Conservation (phyloP, 2,329 filamentous ascomycete genomes). For the Neurospora sp. region DNA sequence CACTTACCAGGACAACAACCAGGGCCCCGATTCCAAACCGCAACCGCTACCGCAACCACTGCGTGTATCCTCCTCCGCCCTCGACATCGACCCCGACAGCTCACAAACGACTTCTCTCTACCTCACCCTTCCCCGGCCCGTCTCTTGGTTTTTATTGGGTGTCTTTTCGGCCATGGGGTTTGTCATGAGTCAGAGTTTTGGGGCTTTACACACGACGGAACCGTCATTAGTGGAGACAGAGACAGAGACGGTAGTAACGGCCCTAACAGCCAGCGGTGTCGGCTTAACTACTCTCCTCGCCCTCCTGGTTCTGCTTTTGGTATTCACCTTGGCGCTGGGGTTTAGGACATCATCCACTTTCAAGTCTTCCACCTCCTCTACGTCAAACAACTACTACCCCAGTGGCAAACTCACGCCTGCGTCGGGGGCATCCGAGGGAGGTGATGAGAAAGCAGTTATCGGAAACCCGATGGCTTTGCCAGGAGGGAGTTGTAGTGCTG, state of each 20-base stretch:
- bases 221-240: conserved; percentile 2
- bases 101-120: conserved; percentile 37
- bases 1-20: conserved; percentile 12
- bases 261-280: conserved; percentile 32
- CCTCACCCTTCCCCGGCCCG: conserved; percentile 38
- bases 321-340: conserved; percentile 28
- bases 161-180: conserved; percentile 36
- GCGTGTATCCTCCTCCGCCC: conserved; percentile 32
- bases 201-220: conserved; percentile 21
- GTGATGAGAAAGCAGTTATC: conserved; percentile 3
- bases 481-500: conserved; percentile 41
- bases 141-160: conserved; percentile 34
- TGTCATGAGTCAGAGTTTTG: conserved; percentile 35
- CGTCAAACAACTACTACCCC: conserved; percentile 21
- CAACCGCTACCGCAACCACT: conserved; percentile 22
- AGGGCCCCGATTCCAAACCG: conserved; percentile 8
- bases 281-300: conserved; percentile 33
- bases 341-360: conserved; percentile 27
- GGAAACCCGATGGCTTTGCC: conserved; percentile 40
- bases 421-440: not conserved
- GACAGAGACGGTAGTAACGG: conserved; percentile 12
- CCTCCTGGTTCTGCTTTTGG: conserved; percentile 30
- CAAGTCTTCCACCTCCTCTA: not conserved
- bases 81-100: conserved; percentile 33
- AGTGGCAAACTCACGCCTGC: conserved; percentile 9